phyloP scores from a whole-genome alignment of 2,329 filamentous ascomycete species.

The Xylariaceae sp. region DNA sequence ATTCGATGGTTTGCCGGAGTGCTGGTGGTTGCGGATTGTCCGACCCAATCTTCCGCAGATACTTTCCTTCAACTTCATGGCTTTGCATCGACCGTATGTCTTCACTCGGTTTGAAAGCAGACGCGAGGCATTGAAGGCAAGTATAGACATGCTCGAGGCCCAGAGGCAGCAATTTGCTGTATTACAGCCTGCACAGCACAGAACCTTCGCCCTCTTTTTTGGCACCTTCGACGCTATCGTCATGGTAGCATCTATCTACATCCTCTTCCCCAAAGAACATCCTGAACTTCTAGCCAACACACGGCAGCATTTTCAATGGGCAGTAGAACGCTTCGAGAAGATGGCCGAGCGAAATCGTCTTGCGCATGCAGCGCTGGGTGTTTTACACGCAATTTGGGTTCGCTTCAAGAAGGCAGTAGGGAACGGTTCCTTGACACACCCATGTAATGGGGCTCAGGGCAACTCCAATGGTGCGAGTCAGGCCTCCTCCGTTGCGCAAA shows the following conservation, averaged over 20 bases:
- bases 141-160: conserved; percentile 49
- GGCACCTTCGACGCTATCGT: conserved; percentile 62
- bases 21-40: conserved; percentile 46
- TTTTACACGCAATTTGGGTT: conserved; percentile 50
- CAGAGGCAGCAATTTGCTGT: conserved; percentile 47
- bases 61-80: conserved; percentile 51
- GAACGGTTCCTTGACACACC: conserved; percentile 17
- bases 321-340: conserved; percentile 52
- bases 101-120: conserved; percentile 52
- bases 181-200: conserved; percentile 47
- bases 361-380: conserved; percentile 49
- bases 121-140: conserved; percentile 52
- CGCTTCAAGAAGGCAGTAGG: conserved; percentile 49
- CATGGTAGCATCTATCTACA: conserved; percentile 56
- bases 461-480: too few species aligned
- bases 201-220: conserved; percentile 55
- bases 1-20: conserved; percentile 51
- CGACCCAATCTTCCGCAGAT: conserved; percentile 45
- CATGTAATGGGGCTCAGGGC: too few species aligned
- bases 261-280: conserved; percentile 55
- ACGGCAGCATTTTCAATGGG: conserved; percentile 55
- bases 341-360: conserved; percentile 51
- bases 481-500: conserved; percentile 16
- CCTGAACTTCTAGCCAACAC: conserved; percentile 41
- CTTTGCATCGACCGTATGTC: conserved; percentile 58